Evolutionary conservation across 768 basidiomycete species (phyloP).

Genomic region (Hirschioporus abietinus): DNA sequence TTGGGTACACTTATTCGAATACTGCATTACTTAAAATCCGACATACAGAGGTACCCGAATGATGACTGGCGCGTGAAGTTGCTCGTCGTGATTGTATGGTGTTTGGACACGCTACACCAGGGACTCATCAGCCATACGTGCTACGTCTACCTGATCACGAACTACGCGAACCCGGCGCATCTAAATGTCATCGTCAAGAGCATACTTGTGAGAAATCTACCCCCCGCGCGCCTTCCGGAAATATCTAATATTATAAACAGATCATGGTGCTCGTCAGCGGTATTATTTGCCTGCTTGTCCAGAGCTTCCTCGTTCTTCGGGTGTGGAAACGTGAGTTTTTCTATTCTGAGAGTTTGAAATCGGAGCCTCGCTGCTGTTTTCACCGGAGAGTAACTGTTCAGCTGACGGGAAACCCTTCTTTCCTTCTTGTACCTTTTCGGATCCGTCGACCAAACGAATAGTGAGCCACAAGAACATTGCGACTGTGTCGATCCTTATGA

Average conservation of each 20-base stretch:
- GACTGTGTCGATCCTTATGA: not conserved
- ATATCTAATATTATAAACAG: not conserved
- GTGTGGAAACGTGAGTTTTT: slow-evolving; percentile 1
- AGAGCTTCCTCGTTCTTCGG: slow-evolving; percentile 3
- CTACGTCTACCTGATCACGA: slow-evolving; percentile 5
- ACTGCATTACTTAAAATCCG: not conserved
- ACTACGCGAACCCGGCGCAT: not conserved
- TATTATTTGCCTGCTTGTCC: not conserved
- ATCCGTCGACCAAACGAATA: not conserved
- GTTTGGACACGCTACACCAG: slow-evolving; percentile 3
- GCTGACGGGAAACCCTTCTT: not conserved
- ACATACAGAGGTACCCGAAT: not conserved
- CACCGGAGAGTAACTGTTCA: not conserved
- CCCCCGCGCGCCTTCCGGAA: not conserved
- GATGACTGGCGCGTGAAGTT: slow-evolving; percentile 1
- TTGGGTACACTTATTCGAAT: not conserved
- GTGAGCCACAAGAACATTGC: slow-evolving; percentile 5
- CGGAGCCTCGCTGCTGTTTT: not conserved
- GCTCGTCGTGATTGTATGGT: not conserved
- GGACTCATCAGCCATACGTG: slow-evolving; percentile 3
- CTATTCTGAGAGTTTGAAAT: not conserved
- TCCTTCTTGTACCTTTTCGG: not conserved
- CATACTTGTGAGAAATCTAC: not conserved
- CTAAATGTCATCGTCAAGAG: not conserved
- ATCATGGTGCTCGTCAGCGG: not conserved